Base-by-base conservation (phyloP, 768 basidiomycete genomes). In the Psilocybe azurescens region DNA sequence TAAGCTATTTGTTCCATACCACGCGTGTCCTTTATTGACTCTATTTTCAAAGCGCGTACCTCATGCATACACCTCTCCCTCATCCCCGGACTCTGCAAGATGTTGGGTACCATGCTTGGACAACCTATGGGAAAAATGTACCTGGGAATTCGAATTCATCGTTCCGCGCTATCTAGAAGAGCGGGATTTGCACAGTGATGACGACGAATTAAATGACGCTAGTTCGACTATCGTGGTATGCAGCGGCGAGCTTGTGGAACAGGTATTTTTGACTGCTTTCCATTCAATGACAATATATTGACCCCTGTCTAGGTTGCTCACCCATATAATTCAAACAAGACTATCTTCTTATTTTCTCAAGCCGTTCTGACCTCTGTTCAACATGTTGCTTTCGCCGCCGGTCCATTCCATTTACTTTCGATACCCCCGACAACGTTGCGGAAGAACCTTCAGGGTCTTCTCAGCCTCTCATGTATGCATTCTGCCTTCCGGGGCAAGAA, bases 81-180 rank as follows among this genome's bases (percentile, higher is more conserved):
- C 93, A 0, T 90, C 89, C 7, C 89, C 95, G 5, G 94, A 96
- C 71, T 84, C 94, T 16, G 95, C 97, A n/a, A 83, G 97, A 70
- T 95, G 94, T 69, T 99, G 97, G 97, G 89, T 98, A n/a, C 97
- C 97, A 13, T 99, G 97, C 69, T 76, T 98, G 18, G 97, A 99
- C 74, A 93, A 87, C 68, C 76, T 95, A 20, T 97, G 95, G 93
- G 96, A 97, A 75, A 90, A 94, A 69, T 97, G 93, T 68, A 96
- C 97, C 6, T 99, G 97, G 97, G 97, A 99, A 70, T 91, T 99
- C 60, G 94, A 98, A 74, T 94, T 97, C 73, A 87, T 97, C 54
- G 96, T 97, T 36, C 95, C 96, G 53, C 83, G 89, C 65, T 89
- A 87, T 70, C 78, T 93, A 13, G 89, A 94, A 72, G 91, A 91